phyloP scores from a whole-genome alignment of 495 filamentous ascomycete species.

The Lindgomyces ingoldianus region DNA sequence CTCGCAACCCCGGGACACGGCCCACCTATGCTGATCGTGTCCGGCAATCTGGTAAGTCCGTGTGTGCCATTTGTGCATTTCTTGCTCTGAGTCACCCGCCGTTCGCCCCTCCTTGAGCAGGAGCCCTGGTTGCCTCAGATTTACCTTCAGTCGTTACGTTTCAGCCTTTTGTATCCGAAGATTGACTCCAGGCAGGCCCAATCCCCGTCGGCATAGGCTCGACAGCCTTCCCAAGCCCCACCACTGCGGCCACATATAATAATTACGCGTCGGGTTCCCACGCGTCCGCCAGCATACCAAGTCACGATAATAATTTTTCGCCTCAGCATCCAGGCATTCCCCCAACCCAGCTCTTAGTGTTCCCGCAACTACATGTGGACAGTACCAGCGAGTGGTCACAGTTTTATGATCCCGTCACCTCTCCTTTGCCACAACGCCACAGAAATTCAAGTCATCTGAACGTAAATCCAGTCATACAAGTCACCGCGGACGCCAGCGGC shows the following conservation, averaged over 20 bases:
- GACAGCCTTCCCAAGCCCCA: conserved; percentile 4
- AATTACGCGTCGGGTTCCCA: conserved; percentile 17
- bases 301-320: conserved; percentile 6
- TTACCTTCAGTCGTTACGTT: conserved; percentile 10
- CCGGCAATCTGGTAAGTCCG: neutral
- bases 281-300: neutral
- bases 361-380: conserved; percentile 10
- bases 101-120: conserved; percentile 1
- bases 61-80: neutral
- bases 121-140: neutral
- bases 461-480: conserved; percentile 18
- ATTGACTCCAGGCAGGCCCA: conserved; percentile 13
- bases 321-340: neutral
- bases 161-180: conserved; percentile 26
- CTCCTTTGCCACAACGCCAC: conserved; percentile 32
- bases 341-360: neutral
- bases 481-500: conserved; percentile 8
- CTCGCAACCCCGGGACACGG: neutral
- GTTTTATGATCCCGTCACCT: conserved; percentile 1
- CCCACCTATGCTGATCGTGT: no score
- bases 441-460: conserved; percentile 29
- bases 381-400: conserved; percentile 10
- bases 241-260: conserved; percentile 12
- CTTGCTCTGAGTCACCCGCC: neutral
- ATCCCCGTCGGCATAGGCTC: neutral